Base-by-base conservation (phyloP, 805 yeast species). In the Kockiozyma suomiensis region DNA sequence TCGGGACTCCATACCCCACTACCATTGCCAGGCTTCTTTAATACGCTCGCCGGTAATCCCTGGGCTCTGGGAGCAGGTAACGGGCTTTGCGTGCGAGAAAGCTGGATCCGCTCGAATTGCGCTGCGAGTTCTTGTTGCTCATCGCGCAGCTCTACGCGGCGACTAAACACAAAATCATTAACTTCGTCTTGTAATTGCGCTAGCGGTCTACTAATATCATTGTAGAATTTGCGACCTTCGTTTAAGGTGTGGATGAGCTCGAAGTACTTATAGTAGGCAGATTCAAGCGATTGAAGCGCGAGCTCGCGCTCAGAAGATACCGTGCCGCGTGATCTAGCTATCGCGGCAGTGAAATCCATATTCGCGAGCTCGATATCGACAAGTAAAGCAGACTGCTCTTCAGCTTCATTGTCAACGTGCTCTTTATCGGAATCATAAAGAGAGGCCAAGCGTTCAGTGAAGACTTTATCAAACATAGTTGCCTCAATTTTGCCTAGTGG, bases 201-300 rank as follows among this genome's bases (percentile, higher is more conserved):
- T 4, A 82, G 78, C 54, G 81, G 81, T 7, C 71, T 72, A 32
- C 79, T 74, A 61, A 89, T 81, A 54, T 85, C 87, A 40, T 78
- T 78, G 74, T 92, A 92, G 70, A 91, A 91, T 55, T 79, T 79
- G 0, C 82, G 68, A 0, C 96, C 97, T 66, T 87, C 88, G 32
- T 79, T 79, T 28, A 90, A 70, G 69, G 88, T 87, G 4, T 78
- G 75, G 17, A 79, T 72, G 1, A 89, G 78, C 66, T 87, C 89
- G 30, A 78, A 72, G 67, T 78, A 86, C 50, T 81, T 79, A 41
- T 75, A 71, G 63, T 78, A 81, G 0, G 80, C 82, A 4, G 76
- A 71, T 55, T 83, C 87, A 30, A 87, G 70, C 1, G 72, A 74
- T 55, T 82, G 84, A 45, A 88, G 71, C 0, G 81, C 80, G 23